These are phyloP conservation scores for Daphne laureola DNA, from an alignment of 441 rosid genomes.

Conservation along the genomic window DNA sequence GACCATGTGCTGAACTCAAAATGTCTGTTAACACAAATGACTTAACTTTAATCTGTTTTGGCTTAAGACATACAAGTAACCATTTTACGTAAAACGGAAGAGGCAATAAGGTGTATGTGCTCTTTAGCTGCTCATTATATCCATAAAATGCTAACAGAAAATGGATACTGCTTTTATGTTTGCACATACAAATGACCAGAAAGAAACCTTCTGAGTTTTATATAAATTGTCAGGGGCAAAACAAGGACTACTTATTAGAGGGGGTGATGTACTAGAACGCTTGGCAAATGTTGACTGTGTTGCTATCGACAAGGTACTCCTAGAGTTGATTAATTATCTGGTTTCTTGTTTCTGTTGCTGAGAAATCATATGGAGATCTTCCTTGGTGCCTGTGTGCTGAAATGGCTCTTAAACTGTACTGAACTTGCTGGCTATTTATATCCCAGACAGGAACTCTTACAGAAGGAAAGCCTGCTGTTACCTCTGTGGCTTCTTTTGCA, in stretches of 20 bases:
- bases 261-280: constrained; percentile 93
- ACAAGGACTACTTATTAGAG: constrained; percentile 92
- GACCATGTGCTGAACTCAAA: too few species aligned
- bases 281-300: constrained; percentile 62
- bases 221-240: constrained; percentile 65
- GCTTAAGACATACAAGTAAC: too few species aligned
- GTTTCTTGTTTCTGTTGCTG: not conserved
- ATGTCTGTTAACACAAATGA: too few species aligned
- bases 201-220: constrained; percentile 4
- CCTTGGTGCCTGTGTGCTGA: too few species aligned
- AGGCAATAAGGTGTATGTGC: not conserved
- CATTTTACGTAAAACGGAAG: too few species aligned
- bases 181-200: not conserved
- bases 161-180: not conserved
- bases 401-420: not conserved
- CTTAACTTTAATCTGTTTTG: too few species aligned
- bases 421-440: constrained; percentile 7
- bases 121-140: not conserved
- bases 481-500: constrained; percentile 52
- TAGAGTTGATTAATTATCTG: not conserved
- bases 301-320: constrained; percentile 84
- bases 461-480: constrained; percentile 80
- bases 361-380: not conserved
- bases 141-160: not conserved
- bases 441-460: constrained; percentile 91